Percentiles rank a stretch among this genome's conserved stretches.
Evolutionary conservation across 345 rosid species (phyloP).

Genomic region (Populus euphratica): DNA sequence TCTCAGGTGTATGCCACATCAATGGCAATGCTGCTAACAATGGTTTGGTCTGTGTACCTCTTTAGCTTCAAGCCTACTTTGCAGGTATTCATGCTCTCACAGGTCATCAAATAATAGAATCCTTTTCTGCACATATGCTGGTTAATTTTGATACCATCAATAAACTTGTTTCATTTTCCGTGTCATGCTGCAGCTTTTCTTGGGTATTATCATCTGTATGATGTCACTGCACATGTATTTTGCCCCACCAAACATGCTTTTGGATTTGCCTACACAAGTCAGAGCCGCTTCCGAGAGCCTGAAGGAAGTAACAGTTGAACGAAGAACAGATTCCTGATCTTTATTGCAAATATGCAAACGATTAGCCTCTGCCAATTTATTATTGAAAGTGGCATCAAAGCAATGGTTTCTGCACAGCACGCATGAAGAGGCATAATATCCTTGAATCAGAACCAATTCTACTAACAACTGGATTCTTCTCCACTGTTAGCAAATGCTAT

Average conservation of each 20-base stretch:
- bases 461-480: conserved; percentile 4
- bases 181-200: conserved; percentile 69
- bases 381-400: background rate
- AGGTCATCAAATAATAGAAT: background rate
- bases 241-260: conserved; percentile 66
- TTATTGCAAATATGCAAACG: background rate
- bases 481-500: background rate
- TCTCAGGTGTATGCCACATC: conserved; percentile 77
- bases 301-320: conserved; percentile 51
- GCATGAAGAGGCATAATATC: background rate
- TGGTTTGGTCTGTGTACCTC: conserved; percentile 67
- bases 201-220: conserved; percentile 88
- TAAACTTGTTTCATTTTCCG: background rate
- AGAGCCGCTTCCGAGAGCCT: conserved; percentile 56
- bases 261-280: conserved; percentile 49
- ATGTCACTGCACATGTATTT: conserved; percentile 97
- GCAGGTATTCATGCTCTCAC: conserved; percentile 40
- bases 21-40: conserved; percentile 84
- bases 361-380: background rate
- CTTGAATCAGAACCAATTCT: background rate
- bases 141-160: background rate
- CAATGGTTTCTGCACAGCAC: background rate
- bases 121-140: background rate
- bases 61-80: conserved; percentile 67
- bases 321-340: conserved; percentile 53